Evolutionary conservation across 2,329 filamentous ascomycete species (phyloP), one percentile per base, ranked within the genome.

Genomic region (Fusarium veterinarium): DNA sequence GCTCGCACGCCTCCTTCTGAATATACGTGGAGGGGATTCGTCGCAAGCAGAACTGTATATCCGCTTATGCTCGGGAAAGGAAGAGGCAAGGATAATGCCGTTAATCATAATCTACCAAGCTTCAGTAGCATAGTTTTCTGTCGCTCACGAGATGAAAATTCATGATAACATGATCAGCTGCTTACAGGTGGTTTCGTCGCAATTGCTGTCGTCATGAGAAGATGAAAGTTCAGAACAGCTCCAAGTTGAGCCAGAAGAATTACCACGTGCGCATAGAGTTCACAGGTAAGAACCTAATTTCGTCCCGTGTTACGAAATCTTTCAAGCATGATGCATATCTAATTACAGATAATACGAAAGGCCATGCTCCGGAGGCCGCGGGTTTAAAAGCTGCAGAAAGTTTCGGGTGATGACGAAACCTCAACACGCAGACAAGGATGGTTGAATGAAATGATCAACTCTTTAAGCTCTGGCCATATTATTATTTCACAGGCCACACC

Each of bases 371-470:
- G 48, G 31, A 5, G 6, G 16, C n/a, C 31, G n/a, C 30, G 48
- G 30, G 4, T 16, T 11, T 1, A 4, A 10, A 17, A 35, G 4
- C 1, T 8, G 16, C 16, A 25, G 6, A 20, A 20, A 51, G n/a
- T 6, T 25, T 25, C 2, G 11, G 17, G 23, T 25, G 23, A 25
- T 25, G 23, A 25, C 23, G 23, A 25, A 20, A 3, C 11, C n/a
- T n/a, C 13, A 10, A n/a, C 16, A 14, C 6, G 16, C 16, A 6
- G 16, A 9, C n/a, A 25, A 51, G n/a, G 48, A 25, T 25, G 12
- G 2, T 12, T n/a, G 6, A n/a, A 10, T 6, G 33, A 19, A 14
- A 16, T 4, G 3, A 2, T 23, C 11, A 35, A 14, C 16, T 10
- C 11, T 25, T 51, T 25, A 13, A 20, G 4, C 16, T 23, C 8